These are phyloP conservation scores for Herpetomonas samuelpessoai DNA, from an alignment of 208 protist species.

Conservation along the genomic window DNA sequence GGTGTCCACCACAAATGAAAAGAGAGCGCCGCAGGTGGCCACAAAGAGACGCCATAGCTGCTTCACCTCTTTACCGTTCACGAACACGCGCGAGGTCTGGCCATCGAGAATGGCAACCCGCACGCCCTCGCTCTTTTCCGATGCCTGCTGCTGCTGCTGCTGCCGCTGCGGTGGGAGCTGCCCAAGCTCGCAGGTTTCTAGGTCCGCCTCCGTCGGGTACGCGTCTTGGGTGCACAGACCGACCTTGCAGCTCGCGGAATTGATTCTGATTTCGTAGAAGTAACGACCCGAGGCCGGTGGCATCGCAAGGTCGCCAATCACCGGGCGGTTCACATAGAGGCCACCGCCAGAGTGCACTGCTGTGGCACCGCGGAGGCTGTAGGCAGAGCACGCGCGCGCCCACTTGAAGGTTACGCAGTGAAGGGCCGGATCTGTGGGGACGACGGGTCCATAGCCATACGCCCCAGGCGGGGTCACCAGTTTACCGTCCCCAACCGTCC, in stretches of 20 bases:
- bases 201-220: slow-evolving; percentile 37
- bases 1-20: slow-evolving; percentile 85
- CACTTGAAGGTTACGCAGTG: slow-evolving; percentile 61
- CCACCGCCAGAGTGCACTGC: slow-evolving; percentile 60
- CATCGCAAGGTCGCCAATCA: slow-evolving; percentile 57
- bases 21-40: slow-evolving; percentile 48
- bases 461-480: too few relatives aligned
- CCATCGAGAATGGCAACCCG: slow-evolving; percentile 34
- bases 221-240: slow-evolving; percentile 53
- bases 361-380: slow-evolving; percentile 37
- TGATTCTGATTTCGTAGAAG: slow-evolving; percentile 78
- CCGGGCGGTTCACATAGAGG: slow-evolving; percentile 51
- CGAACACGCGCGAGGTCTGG: slow-evolving; percentile 68
- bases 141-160: slow-evolving; percentile 1
- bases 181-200: slow-evolving; percentile 36
- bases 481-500: not conserved
- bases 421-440: slow-evolving; percentile 17
- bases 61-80: slow-evolving; percentile 60
- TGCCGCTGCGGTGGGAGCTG: not conserved
- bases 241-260: slow-evolving; percentile 70
- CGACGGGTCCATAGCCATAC: not conserved
- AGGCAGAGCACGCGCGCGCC: slow-evolving; percentile 44
- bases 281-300: slow-evolving; percentile 65
- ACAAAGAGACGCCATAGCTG: slow-evolving; percentile 77
- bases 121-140: not conserved